phyloP scores from a whole-genome alignment of 768 basidiomycete genomes.

The Lentinula guzmanii region DNA sequence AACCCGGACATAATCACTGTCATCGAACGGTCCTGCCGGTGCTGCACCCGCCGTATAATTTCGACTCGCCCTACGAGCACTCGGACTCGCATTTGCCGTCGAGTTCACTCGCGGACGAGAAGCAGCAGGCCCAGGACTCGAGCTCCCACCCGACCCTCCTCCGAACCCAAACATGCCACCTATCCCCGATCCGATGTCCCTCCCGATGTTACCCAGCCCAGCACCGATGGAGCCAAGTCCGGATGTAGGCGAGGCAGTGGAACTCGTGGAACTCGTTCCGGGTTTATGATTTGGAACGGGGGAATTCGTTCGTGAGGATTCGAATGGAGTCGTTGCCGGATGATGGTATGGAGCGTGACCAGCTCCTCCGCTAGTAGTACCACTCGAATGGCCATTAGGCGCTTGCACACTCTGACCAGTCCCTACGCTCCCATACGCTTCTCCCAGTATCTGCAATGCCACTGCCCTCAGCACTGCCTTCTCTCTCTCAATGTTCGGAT shows the following conservation, averaged over 20 bases:
- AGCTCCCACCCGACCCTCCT: background rate
- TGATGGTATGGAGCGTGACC: too few species aligned
- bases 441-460: constrained; percentile 79
- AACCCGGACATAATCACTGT: constrained; percentile 77
- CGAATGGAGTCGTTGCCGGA: background rate
- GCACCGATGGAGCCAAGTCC: background rate
- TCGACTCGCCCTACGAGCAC: constrained; percentile 1
- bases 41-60: background rate
- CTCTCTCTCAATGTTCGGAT: constrained; percentile 42
- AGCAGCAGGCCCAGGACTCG: background rate
- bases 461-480: constrained; percentile 72
- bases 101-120: background rate
- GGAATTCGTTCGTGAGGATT: background rate
- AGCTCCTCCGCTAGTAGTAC: background rate
- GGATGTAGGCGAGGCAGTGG: background rate
- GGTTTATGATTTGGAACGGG: background rate
- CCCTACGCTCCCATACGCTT: constrained; percentile 66
- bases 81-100: constrained; percentile 2
- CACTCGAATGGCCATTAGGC: background rate
- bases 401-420: constrained; percentile 24
- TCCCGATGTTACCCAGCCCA: background rate
- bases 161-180: background rate
- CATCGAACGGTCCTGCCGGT: constrained; percentile 29
- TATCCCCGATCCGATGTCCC: constrained; percentile 2
- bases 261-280: background rate